Evolutionary conservation across 805 yeast species (phyloP).

Genomic region (Cyberlindnera japonica): DNA sequence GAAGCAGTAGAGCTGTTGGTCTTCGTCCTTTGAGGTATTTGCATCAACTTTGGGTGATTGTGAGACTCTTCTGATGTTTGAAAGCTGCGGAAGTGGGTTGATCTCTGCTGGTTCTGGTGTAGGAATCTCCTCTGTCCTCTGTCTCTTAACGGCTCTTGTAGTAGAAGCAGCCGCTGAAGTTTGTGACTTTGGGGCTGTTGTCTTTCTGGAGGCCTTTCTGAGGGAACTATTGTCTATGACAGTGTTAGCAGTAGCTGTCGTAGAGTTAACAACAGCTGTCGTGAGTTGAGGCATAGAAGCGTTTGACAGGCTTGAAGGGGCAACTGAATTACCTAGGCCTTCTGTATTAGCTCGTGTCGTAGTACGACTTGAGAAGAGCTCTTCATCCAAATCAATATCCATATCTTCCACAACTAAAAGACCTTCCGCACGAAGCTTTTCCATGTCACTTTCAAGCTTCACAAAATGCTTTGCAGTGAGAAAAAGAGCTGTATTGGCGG

Average conservation of each 20-base stretch:
- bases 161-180: slow-evolving; percentile 14
- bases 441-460: slow-evolving; percentile 71
- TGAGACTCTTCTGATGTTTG: not conserved
- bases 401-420: slow-evolving; percentile 51
- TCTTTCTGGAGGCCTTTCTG: slow-evolving; percentile 8
- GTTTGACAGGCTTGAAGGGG: not conserved
- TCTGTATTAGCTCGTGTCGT: slow-evolving; percentile 30
- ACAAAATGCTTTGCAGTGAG: slow-evolving; percentile 70
- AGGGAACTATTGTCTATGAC: slow-evolving; percentile 2
- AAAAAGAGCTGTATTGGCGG: slow-evolving; percentile 82
- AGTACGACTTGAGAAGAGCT: slow-evolving; percentile 30
- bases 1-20: slow-evolving; percentile 75
- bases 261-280: slow-evolving; percentile 8
- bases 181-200: slow-evolving; percentile 7
- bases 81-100: not conserved
- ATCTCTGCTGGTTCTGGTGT: slow-evolving; percentile 18
- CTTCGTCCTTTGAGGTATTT: slow-evolving; percentile 46
- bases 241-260: slow-evolving; percentile 11
- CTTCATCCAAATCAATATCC: slow-evolving; percentile 31
- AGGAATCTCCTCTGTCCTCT: slow-evolving; percentile 19
- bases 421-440: slow-evolving; percentile 77
- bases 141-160: slow-evolving; percentile 21
- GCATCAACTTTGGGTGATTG: slow-evolving; percentile 8
- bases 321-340: not conserved
- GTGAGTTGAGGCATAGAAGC: slow-evolving; percentile 3